A percentile compares a stretch with the other conserved stretches of the same genome.
These are phyloP conservation scores for Phlegmacium glaucopus DNA, from an alignment of 768 basidiomycete species.

Conservation along the genomic window DNA sequence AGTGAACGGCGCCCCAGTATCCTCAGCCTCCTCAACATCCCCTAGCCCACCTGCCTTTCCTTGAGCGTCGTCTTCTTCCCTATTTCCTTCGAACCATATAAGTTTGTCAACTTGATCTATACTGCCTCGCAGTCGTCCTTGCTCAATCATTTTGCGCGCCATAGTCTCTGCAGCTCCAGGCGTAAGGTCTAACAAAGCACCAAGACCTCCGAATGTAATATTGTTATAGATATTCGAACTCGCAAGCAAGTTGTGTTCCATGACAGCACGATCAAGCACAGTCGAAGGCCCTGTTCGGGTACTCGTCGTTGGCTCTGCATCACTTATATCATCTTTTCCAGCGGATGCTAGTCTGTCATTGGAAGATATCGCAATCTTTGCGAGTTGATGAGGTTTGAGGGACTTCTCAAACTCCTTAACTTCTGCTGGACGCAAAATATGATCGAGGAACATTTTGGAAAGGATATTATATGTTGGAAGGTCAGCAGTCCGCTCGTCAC, in stretches of 20 bases:
- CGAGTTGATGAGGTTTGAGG: conserved; percentile 90
- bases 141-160: conserved; percentile 98
- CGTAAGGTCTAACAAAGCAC: conserved; percentile 83
- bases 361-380: conserved; percentile 81
- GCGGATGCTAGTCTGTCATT: conserved; percentile 77
- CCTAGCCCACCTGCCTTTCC: conserved; percentile 94
- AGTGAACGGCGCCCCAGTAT: conserved; percentile 86
- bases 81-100: conserved; percentile 87
- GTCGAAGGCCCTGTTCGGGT: conserved; percentile 91
- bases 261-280: conserved; percentile 94
- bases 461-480: conserved; percentile 87
- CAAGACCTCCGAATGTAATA: conserved; percentile 93
- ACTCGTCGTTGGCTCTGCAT: conserved; percentile 54
- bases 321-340: conserved; percentile 54
- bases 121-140: conserved; percentile 86
- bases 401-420: conserved; percentile 86
- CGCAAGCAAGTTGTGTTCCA: conserved; percentile 97
- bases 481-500: conserved; percentile 85
- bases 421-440: conserved; percentile 88
- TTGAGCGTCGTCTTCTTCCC: conserved; percentile 89
- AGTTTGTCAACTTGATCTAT: conserved; percentile 96
- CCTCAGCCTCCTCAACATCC: conserved; percentile 82
- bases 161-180: conserved; percentile 95
- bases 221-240: conserved; percentile 98
- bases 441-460: conserved; percentile 97